A percentile compares a stretch with the other conserved stretches of the same genome.
Evolutionary conservation across 352 stramenopile genomes (phyloP).

Genomic region (Pythium coloratum): DNA sequence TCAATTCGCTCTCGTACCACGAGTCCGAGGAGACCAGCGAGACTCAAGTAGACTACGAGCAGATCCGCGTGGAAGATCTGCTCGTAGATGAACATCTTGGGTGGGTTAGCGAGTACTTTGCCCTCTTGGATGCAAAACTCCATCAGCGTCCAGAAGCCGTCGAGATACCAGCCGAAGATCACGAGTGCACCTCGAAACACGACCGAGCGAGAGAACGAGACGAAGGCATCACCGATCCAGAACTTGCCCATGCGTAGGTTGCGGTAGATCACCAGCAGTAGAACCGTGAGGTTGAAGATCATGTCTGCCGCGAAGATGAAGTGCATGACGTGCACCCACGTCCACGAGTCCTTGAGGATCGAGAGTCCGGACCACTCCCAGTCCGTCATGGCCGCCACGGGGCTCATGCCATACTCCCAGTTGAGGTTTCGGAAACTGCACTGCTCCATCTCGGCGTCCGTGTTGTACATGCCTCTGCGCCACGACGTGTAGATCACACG

Average conservation of each 20-base stretch:
- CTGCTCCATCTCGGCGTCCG: slow-evolving; percentile 7
- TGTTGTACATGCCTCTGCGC: slow-evolving; percentile 11
- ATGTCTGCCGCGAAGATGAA: slow-evolving; percentile 38
- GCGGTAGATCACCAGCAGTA: slow-evolving; percentile 31
- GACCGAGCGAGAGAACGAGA: slow-evolving; percentile 30
- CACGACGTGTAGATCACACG: slow-evolving; percentile 11
- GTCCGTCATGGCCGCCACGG: slow-evolving; percentile 2
- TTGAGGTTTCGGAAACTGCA: slow-evolving; percentile 22
- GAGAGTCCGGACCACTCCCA: slow-evolving; percentile 30
- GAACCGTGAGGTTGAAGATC: slow-evolving; percentile 6
- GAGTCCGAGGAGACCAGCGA: slow-evolving; percentile 3
- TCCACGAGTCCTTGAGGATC: slow-evolving; percentile 39
- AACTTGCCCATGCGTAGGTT: slow-evolving; percentile 13
- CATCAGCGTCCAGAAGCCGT: slow-evolving; percentile 42
- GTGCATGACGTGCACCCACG: slow-evolving; percentile 49
- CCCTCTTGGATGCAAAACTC: slow-evolving; percentile 39
- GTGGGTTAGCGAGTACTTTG: not conserved
- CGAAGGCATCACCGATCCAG: slow-evolving; percentile 20
- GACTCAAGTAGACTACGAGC: slow-evolving; percentile 38
- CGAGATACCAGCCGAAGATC: slow-evolving; percentile 38
- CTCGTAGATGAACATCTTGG: slow-evolving; percentile 7
- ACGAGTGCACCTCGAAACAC: slow-evolving; percentile 36
- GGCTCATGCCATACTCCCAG: not conserved
- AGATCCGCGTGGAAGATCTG: slow-evolving; percentile 26
- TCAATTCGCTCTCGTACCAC: slow-evolving; percentile 18